Evolutionary conservation across 1,139 yeast genomes (phyloP), one percentile per base, ranked within the genome.

Genomic region (Zygosaccharomyces pseudobailii): DNA sequence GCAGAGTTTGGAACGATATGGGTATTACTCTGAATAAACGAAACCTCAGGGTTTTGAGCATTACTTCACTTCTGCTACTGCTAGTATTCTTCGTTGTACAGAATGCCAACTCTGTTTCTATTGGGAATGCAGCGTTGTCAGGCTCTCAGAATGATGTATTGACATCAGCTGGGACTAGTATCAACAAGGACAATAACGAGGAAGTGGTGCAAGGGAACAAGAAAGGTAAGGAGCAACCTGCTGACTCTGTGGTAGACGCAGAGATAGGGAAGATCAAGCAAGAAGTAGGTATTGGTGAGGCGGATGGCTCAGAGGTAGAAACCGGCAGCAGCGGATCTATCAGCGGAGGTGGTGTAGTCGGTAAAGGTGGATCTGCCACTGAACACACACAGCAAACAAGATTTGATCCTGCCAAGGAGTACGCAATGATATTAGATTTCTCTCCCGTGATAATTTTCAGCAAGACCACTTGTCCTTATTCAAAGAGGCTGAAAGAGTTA

Each of bases 371-470:
- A 6, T 25, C 45, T 23, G 43, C 30, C 6, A 38, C 44, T 30
- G 30, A 33, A 13, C 30, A 41, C 8, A n/a, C 13, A 7, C 37
- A 34, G 19, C 48, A 44, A 20, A 34, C 27, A 5, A 58, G 55
- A 19, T 86, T 80, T 59, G 82, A 82, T 62, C 80, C 89, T 1
- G 81, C 75, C n/a, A 73, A 74, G 53, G 92, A 79, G 55, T 77
- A 82, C 54, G 66, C 75, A 32, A 75, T 73, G 47, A 83, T 85
- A 40, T 65, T 89, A 49, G 60, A 76, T 2, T 61, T 80, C 46
- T 72, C 88, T 0, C 96, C 96, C 10, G 76, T 85, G 67, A 81
- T 82, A 51, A 74, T 84, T 4, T 84, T 84, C 58, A 80, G 88
- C 49, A 85, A 85, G 63, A 74, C 84, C 0, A 74, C 71, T 59